phyloP scores from a whole-genome alignment of 805 yeast genomes.

The Candida maesae region DNA sequence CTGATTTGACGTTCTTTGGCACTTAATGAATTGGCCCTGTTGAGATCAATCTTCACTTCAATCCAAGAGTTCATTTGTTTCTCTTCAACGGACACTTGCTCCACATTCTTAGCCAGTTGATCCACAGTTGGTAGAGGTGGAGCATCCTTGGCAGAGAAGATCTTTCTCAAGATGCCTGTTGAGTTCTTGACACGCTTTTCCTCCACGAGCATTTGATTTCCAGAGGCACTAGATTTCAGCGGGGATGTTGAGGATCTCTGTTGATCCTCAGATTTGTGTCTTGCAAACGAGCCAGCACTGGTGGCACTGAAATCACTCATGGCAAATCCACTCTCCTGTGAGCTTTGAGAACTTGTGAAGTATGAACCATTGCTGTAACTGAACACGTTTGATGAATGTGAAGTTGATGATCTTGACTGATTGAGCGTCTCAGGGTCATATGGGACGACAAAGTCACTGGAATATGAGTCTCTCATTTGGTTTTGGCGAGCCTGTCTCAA shows the following conservation, averaged over 20 bases:
- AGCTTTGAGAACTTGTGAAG: conserved; percentile 45
- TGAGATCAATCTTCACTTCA: conserved; percentile 54
- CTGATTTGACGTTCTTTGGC: conserved; percentile 67
- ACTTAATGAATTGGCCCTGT: conserved; percentile 69
- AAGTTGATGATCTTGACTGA: conserved; percentile 26
- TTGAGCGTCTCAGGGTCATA: conserved; percentile 31
- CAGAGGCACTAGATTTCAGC: conserved; percentile 24
- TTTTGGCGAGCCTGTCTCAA: conserved; percentile 16
- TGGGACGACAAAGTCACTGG: conserved; percentile 26
- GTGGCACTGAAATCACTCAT: conserved; percentile 78
- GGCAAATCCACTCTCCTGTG: conserved; percentile 38
- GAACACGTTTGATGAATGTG: conserved; percentile 25
- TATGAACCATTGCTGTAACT: conserved; percentile 41
- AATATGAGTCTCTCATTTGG: conserved; percentile 9
- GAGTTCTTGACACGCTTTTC: conserved; percentile 23
- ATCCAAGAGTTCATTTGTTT: conserved; percentile 45
- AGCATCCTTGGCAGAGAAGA: conserved; percentile 22
- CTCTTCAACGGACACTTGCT: conserved; percentile 31
- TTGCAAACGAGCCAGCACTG: conserved; percentile 78
- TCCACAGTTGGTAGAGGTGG: conserved; percentile 27
- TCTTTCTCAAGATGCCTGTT: conserved; percentile 14
- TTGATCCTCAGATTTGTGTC: conserved; percentile 57
- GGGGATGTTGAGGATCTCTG: conserved; percentile 12
- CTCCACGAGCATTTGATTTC: conserved; percentile 25
- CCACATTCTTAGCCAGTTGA: conserved; percentile 18